Evolutionary conservation across 305 asterid species (phyloP).

Genomic region (Stenogyne calaminthoides): DNA sequence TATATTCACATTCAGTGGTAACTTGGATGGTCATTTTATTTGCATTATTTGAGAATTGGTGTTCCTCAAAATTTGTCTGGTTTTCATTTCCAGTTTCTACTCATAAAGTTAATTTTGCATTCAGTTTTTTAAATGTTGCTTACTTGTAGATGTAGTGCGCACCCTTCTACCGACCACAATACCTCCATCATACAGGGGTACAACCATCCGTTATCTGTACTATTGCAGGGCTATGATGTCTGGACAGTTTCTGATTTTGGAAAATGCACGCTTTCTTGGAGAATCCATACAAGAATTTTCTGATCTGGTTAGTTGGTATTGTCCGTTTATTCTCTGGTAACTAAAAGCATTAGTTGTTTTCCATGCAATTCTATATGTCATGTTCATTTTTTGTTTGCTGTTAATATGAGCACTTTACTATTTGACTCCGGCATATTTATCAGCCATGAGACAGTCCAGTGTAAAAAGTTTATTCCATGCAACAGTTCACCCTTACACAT

Average conservation of each 20-base stretch:
- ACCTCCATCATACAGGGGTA: conserved; percentile 91
- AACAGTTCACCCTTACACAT: background rate
- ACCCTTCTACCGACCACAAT: conserved; percentile 62
- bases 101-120: conserved; percentile 22
- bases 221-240: conserved; percentile 57
- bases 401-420: background rate
- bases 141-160: conserved; percentile 72
- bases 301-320: conserved; percentile 61
- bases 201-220: conserved; percentile 88
- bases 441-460: background rate
- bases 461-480: background rate
- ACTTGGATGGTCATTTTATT: conserved; percentile 16
- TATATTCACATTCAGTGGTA: background rate
- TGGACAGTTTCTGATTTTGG: conserved; percentile 67
- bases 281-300: conserved; percentile 59
- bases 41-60: conserved; percentile 1
- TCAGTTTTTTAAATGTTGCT: conserved; percentile 16
- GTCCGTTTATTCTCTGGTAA: conserved; percentile 17
- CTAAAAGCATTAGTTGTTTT: background rate
- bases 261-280: conserved; percentile 57
- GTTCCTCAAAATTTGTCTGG: conserved; percentile 6
- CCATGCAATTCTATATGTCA: background rate
- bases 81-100: background rate
- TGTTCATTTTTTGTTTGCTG: conserved; percentile 14
- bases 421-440: background rate